Base-by-base conservation (phyloP, 257 asterid genomes). In the Cordia subcordata region DNA sequence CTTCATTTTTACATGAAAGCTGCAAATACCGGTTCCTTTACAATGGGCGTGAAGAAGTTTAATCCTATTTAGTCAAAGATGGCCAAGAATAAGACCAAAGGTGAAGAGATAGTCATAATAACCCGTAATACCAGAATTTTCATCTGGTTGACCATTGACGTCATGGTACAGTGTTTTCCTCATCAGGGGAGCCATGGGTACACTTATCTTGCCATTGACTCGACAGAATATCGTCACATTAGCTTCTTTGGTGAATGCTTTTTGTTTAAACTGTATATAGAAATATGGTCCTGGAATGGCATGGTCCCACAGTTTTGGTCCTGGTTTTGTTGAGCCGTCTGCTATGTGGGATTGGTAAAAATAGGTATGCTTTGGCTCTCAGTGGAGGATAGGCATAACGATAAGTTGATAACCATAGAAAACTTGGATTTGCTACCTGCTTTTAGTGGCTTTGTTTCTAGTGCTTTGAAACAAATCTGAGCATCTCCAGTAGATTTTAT, bases 251-350 rank as follows among this genome's bases (percentile, higher is more conserved):
- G 75, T 68, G 66, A 79, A 58, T 49, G 67, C 68, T 77, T 77
- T 76, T 63, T 67, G 59, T 42, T 70, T 69, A 74, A 77, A 76
- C 77, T 84, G 86, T 87, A 75, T 74, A 87, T 82, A 73, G 79
- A 62, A 65, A 75, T 74, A n/a, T n/a, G n/a, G n/a, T n/a, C n/a
- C 35, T 6, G 6, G 35, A 27, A 27, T 27, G 35, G 35, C 6
- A 27, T 27, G 35, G 4, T 27, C 4, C 35, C 35, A 27, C 35
- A 1, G 35, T 27, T 27, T 27, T 27, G 35, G 35, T 27, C 35
- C 35, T 27, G 4, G 35, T 27, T 6, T 27, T 6, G 35, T 27
- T 27, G 35, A 27, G 35, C 35, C 3, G 35, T 27, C 35, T 27
- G 35, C 35, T 6, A 6, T 27, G 35, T 27, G 35, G 35, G 4